These are phyloP conservation scores for Sclerotinia subarctica DNA, from an alignment of 2,329 filamentous ascomycete species.

Conservation along the genomic window DNA sequence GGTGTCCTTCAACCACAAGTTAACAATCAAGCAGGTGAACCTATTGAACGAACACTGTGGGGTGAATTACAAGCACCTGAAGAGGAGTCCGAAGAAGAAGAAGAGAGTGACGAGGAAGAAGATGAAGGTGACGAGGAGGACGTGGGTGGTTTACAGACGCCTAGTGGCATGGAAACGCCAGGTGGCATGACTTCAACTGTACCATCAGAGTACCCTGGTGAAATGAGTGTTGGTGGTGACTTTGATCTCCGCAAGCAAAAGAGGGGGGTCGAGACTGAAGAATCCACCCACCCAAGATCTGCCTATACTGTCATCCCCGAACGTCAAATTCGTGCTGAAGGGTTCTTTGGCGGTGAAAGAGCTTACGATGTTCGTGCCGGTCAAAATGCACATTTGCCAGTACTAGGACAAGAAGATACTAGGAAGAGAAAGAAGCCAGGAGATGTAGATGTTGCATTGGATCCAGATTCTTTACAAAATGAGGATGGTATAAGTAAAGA, in stretches of 20 bases:
- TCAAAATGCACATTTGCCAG: slow-evolving; percentile 56
- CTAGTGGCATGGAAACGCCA: slow-evolving; percentile 75
- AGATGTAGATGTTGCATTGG: slow-evolving; percentile 89
- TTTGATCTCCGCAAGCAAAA: slow-evolving; percentile 88
- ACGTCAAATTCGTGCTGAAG: slow-evolving; percentile 77
- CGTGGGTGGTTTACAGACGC: slow-evolving; percentile 66
- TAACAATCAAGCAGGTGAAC: slow-evolving; percentile 65
- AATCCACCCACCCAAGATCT: slow-evolving; percentile 67
- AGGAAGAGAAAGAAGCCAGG: slow-evolving; percentile 93
- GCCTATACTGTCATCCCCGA: slow-evolving; percentile 91
- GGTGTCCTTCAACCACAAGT: slow-evolving; percentile 66
- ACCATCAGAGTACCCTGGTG: slow-evolving; percentile 72
- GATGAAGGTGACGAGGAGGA: slow-evolving; percentile 61
- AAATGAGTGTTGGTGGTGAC: slow-evolving; percentile 77
- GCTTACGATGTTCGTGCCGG: slow-evolving; percentile 79
- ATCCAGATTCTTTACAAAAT: slow-evolving; percentile 73
- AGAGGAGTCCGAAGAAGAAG: slow-evolving; percentile 65
- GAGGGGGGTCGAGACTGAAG: slow-evolving; percentile 84
- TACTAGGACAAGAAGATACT: slow-evolving; percentile 74
- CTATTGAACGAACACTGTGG: slow-evolving; percentile 85
- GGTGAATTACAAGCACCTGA: slow-evolving; percentile 82
- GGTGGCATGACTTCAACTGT: slow-evolving; percentile 77
- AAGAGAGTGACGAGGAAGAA: slow-evolving; percentile 66
- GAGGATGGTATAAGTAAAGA: slow-evolving; percentile 81
- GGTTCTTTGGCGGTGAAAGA: slow-evolving; percentile 94